Evolutionary conservation across 345 rosid species (phyloP).

Genomic region (Heritiera fomes): DNA sequence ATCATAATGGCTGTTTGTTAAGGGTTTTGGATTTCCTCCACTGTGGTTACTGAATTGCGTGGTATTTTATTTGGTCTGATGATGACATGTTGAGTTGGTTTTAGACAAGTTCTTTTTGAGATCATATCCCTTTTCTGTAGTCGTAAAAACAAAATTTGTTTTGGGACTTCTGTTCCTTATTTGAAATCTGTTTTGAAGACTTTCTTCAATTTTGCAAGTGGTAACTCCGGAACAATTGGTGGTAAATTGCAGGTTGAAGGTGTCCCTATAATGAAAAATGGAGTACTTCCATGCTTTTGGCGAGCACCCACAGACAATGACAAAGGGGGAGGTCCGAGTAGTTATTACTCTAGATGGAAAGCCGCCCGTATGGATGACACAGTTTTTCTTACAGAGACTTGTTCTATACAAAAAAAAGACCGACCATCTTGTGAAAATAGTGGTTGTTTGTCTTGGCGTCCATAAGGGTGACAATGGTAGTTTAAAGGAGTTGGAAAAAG

Average conservation of each 20-base stretch:
- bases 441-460: slow-evolving; percentile 48
- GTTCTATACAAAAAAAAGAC: slow-evolving; percentile 49
- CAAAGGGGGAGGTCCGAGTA: slow-evolving; percentile 77
- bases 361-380: slow-evolving; percentile 59
- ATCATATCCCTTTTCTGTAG: not conserved
- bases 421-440: slow-evolving; percentile 50
- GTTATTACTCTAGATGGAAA: slow-evolving; percentile 87
- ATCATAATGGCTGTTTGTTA: not conserved
- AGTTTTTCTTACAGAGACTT: slow-evolving; percentile 56
- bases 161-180: not conserved
- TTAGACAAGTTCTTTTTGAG: not conserved
- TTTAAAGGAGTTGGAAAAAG: slow-evolving; percentile 32
- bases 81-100: not conserved
- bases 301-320: slow-evolving; percentile 97
- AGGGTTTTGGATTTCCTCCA: not conserved
- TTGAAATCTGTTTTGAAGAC: not conserved
- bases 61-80: not conserved
- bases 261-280: slow-evolving; percentile 59
- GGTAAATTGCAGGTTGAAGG: slow-evolving; percentile 64
- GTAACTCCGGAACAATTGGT: not conserved
- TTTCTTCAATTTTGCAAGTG: slow-evolving; percentile 3
- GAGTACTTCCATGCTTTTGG: slow-evolving; percentile 92
- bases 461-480: slow-evolving; percentile 29
- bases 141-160: not conserved
- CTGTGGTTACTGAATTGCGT: not conserved